Evolutionary conservation across 441 rosid species (phyloP).

Genomic region (Jatropha podagrica): DNA sequence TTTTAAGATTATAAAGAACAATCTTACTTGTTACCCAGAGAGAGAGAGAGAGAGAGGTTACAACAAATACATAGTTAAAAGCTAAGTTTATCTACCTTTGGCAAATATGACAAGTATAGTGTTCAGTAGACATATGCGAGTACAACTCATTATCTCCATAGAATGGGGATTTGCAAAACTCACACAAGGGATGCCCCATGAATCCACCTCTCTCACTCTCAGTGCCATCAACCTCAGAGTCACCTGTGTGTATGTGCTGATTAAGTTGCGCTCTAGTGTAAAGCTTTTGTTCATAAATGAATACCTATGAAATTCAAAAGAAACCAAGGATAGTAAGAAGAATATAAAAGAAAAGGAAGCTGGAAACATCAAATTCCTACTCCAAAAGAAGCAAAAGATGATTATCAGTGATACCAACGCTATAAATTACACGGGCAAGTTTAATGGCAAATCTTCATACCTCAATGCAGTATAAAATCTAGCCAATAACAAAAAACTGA

Average conservation of each 20-base stretch:
- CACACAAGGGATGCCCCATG: constrained; percentile 90
- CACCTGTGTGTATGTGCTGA: constrained; percentile 81
- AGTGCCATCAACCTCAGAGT: constrained; percentile 90
- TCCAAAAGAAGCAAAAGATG: not conserved
- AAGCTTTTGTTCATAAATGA: constrained; percentile 89
- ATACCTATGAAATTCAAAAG: constrained; percentile 48
- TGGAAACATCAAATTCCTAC: not conserved
- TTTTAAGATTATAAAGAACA: constrained; percentile 1
- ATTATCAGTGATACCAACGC: not conserved
- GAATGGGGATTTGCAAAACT: constrained; percentile 77
- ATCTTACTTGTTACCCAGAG: not conserved
- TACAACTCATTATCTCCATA: constrained; percentile 94
- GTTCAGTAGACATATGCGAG: constrained; percentile 88
- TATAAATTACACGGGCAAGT: not conserved
- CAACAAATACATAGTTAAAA: not conserved
- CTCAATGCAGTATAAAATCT: not conserved
- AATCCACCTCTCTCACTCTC: constrained; percentile 98
- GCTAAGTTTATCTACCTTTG: constrained; percentile 51
- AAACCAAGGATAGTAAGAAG: constrained; percentile 12
- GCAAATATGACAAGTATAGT: constrained; percentile 89
- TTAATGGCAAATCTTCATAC: not conserved
- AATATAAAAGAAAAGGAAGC: not conserved
- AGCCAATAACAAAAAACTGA: not conserved
- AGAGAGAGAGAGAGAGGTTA: too few relatives aligned
- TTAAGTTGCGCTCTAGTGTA: constrained; percentile 75